phyloP scores from a whole-genome alignment of 805 yeast species.

The Ogataea corticis region DNA sequence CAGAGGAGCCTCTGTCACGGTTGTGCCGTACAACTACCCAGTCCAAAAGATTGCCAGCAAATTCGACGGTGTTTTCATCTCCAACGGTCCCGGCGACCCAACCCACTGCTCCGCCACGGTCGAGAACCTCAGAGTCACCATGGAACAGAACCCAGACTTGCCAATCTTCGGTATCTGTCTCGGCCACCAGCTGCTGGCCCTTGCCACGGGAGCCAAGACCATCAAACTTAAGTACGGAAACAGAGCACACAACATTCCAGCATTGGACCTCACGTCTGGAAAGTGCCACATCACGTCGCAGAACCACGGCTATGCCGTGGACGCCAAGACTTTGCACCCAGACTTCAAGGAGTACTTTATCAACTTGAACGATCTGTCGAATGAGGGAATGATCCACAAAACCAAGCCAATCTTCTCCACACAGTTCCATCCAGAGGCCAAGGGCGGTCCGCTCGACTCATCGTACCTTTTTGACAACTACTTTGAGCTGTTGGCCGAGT shows the following conservation, averaged over 20 bases:
- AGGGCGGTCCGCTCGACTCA: slow-evolving; percentile 97
- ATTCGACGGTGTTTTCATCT: slow-evolving; percentile 92
- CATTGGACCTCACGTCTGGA: slow-evolving; percentile 85
- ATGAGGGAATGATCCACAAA: slow-evolving; percentile 95
- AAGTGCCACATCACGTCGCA: slow-evolving; percentile 97
- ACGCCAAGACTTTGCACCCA: slow-evolving; percentile 67
- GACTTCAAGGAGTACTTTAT: slow-evolving; percentile 87
- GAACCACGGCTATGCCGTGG: slow-evolving; percentile 98
- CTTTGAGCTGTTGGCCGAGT: slow-evolving; percentile 65
- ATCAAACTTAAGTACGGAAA: slow-evolving; percentile 94
- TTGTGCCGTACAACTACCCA: slow-evolving; percentile 94
- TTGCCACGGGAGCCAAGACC: slow-evolving; percentile 94
- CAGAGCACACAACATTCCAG: slow-evolving; percentile 98
- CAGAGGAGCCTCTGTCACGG: slow-evolving; percentile 95
- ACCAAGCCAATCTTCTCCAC: slow-evolving; percentile 90
- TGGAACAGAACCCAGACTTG: slow-evolving; percentile 60
- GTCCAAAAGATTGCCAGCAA: slow-evolving; percentile 85
- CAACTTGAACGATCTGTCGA: slow-evolving; percentile 91
- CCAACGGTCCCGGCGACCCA: slow-evolving; percentile 98
- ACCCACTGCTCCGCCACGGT: slow-evolving; percentile 84
- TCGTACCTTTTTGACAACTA: slow-evolving; percentile 89
- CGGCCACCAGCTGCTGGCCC: slow-evolving; percentile 95
- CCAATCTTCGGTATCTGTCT: slow-evolving; percentile 98
- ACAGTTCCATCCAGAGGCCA: slow-evolving; percentile 99
- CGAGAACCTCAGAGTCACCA: slow-evolving; percentile 66